Conservation (phyloP, 495 filamentous ascomycete genomes). For the Niebla homalea region DNA sequence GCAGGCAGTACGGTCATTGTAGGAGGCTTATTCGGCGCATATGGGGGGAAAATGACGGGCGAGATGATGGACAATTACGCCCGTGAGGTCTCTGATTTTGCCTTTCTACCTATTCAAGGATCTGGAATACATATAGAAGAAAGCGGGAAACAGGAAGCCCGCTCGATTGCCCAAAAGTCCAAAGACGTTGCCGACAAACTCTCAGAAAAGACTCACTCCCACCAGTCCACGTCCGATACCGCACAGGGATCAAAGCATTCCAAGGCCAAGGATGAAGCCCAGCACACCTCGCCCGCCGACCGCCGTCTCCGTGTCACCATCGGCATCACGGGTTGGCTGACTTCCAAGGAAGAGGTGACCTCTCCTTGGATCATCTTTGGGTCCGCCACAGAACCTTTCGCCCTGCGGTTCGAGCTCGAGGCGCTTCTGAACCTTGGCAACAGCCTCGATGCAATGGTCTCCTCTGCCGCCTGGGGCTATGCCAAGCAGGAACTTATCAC, state of each 20-base stretch:
- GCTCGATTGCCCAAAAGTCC: neutral
- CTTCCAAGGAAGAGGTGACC: slow-evolving; percentile 51
- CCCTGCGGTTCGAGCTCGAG: slow-evolving; percentile 71
- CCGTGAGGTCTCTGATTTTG: slow-evolving; percentile 79
- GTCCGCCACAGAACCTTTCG: slow-evolving; percentile 59
- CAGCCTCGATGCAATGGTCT: slow-evolving; percentile 59
- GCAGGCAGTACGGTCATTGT: slow-evolving; percentile 66
- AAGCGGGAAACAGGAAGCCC: slow-evolving; percentile 21
- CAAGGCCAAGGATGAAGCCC: neutral
- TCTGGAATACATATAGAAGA: slow-evolving; percentile 24
- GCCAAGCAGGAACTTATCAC: slow-evolving; percentile 67
- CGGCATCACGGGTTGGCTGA: slow-evolving; percentile 72
- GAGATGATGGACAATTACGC: slow-evolving; percentile 82
- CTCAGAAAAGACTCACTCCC: neutral
- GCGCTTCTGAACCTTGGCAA: slow-evolving; percentile 63
- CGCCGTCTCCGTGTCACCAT: slow-evolving; percentile 71
- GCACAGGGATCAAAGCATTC: neutral
- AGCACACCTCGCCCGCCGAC: slow-evolving; percentile 30
- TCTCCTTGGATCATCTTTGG: slow-evolving; percentile 62
- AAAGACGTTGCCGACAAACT: neutral
- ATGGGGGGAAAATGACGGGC: slow-evolving; percentile 71
- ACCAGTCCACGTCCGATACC: neutral
- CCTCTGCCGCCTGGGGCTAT: slow-evolving; percentile 60
- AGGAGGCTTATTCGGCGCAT: slow-evolving; percentile 78
- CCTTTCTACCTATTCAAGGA: slow-evolving; percentile 60